Evolutionary conservation across 2,329 filamentous ascomycete genomes (phyloP).

Genomic region (Didymella exigua): DNA sequence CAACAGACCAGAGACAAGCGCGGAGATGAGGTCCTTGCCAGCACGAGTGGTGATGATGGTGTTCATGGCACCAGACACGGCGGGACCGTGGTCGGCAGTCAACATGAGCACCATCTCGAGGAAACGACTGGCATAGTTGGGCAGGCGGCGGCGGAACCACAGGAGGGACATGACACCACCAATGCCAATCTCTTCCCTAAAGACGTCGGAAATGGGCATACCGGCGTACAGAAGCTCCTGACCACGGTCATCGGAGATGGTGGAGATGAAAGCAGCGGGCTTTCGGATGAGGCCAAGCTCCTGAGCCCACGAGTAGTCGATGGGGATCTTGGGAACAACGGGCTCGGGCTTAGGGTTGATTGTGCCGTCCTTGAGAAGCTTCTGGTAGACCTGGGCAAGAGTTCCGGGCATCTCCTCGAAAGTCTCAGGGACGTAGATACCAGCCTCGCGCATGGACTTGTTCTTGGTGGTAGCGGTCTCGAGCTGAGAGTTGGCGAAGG

Average conservation of each 20-base stretch:
- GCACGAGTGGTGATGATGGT: conserved; percentile 99
- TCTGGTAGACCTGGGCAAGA: conserved; percentile 83
- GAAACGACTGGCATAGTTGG: conserved; percentile 96
- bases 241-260: conserved; percentile 99
- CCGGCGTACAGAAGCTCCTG: conserved; percentile 98
- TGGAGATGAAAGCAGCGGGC: conserved; percentile 99
- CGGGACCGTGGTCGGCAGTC: conserved; percentile 97
- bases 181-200: conserved; percentile 98
- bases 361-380: conserved; percentile 81
- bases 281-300: conserved; percentile 99
- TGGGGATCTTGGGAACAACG: conserved; percentile 96
- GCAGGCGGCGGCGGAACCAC: conserved; percentile 98
- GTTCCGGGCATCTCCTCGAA: conserved; percentile 90
- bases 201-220: conserved; percentile 99
- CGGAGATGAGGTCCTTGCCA: conserved; percentile 96
- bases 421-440: conserved; percentile 91
- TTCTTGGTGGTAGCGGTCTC: conserved; percentile 98
- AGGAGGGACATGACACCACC: conserved; percentile 99
- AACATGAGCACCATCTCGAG: conserved; percentile 99
- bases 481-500: conserved; percentile 98
- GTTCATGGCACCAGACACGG: conserved; percentile 99
- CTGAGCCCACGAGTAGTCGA: conserved; percentile 99
- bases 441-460: conserved; percentile 92
- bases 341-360: conserved; percentile 89
- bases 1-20: conserved; percentile 92